Conservation (phyloP, 2,329 filamentous ascomycete genomes). For the Colletotrichum endophyticum region DNA sequence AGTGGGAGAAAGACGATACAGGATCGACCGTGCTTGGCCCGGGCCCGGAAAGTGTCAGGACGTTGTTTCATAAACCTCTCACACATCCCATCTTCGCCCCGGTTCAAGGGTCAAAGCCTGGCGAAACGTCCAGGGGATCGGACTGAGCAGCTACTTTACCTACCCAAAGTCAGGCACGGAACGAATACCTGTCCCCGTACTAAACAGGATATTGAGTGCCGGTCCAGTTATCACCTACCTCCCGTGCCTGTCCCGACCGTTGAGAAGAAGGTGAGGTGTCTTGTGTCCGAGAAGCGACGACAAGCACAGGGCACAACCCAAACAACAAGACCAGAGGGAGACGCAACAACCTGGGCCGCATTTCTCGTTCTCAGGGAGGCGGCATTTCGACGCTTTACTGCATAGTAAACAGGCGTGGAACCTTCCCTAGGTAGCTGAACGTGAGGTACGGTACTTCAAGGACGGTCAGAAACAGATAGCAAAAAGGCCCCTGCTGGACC, state of each 20-base stretch:
- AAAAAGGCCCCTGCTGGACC: not conserved
- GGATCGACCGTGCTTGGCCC: conserved; percentile 12
- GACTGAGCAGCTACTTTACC: not conserved
- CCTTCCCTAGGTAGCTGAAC: not conserved
- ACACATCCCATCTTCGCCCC: conserved; percentile 16
- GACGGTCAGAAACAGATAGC: not conserved
- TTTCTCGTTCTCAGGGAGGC: not conserved
- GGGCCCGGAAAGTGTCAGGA: conserved; percentile 22
- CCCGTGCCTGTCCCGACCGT: not conserved
- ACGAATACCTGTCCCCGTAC: not conserved
- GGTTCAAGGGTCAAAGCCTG: not conserved
- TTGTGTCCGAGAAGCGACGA: not conserved
- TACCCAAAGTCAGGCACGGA: not conserved
- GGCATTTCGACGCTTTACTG: not conserved
- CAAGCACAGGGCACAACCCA: not conserved
- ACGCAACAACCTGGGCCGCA: not conserved
- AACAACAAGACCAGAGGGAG: not conserved
- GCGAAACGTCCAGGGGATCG: not conserved
- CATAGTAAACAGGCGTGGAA: not conserved
- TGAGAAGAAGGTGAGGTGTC: not conserved
- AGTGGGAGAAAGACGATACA: not conserved
- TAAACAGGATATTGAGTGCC: not conserved
- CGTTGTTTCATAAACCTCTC: conserved; percentile 22
- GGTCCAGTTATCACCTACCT: not conserved
- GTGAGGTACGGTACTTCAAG: not conserved